phyloP scores from a whole-genome alignment of 2,329 filamentous ascomycete genomes.

The Colletotrichum phormii region DNA sequence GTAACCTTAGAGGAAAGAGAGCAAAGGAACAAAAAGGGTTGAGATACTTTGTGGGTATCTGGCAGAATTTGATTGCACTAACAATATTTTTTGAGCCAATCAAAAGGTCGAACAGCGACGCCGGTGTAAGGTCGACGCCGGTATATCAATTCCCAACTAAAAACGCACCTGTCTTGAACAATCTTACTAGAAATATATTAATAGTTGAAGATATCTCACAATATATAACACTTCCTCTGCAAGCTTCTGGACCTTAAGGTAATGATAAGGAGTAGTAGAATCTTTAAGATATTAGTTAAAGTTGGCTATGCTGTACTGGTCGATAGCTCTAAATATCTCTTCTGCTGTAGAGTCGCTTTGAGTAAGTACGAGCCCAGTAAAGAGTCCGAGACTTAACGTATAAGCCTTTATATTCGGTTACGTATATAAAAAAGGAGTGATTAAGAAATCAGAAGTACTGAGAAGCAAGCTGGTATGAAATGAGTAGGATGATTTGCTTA shows the following conservation, averaged over 20 bases:
- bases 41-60: too few relatives aligned
- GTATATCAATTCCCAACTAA: too few relatives aligned
- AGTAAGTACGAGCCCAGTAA: background rate
- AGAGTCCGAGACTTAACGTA: background rate
- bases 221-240: background rate
- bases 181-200: background rate
- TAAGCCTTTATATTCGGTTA: background rate
- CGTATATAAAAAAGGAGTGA: background rate
- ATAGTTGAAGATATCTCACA: too few relatives aligned
- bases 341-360: background rate
- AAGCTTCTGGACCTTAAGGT: background rate
- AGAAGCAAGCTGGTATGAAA: background rate
- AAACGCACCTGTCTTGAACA: background rate
- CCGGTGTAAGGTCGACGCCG: too few relatives aligned
- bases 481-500: background rate
- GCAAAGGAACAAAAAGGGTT: too few relatives aligned
- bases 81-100: too few relatives aligned
- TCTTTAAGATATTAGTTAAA: background rate
- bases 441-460: background rate
- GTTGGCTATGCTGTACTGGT: background rate
- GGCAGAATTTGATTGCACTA: too few relatives aligned
- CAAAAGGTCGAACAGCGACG: too few relatives aligned
- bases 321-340: background rate
- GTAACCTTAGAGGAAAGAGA: too few relatives aligned
- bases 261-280: background rate